phyloP scores from a whole-genome alignment of 2,329 filamentous ascomycete species.

The Alternaria postmessia region DNA sequence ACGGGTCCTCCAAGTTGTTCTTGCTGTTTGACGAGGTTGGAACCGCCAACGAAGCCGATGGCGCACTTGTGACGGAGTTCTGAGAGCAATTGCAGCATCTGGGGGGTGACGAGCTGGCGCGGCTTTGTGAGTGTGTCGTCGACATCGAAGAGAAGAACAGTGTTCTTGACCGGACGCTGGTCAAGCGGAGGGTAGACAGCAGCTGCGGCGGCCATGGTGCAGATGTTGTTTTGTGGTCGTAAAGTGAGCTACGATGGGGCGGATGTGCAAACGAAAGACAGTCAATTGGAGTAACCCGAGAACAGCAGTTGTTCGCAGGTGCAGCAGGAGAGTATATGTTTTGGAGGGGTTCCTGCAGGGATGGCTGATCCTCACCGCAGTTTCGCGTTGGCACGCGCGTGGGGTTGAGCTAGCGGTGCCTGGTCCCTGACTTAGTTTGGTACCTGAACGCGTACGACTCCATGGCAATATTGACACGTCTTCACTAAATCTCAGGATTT shows the following conservation, averaged over 20 bases:
- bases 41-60: constrained; percentile 92
- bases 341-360: constrained; percentile 33
- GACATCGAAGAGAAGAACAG: constrained; percentile 94
- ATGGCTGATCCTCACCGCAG: constrained; percentile 33
- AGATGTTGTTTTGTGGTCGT: not conserved
- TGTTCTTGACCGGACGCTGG: constrained; percentile 88
- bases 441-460: constrained; percentile 8
- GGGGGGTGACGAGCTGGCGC: constrained; percentile 76
- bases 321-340: constrained; percentile 24
- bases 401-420: constrained; percentile 25
- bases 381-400: constrained; percentile 21
- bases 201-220: constrained; percentile 51
- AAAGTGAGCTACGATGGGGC: not conserved
- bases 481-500: not conserved
- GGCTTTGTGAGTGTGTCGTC: constrained; percentile 90
- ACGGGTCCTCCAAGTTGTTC: constrained; percentile 82
- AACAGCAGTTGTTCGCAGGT: not conserved
- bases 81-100: constrained; percentile 83
- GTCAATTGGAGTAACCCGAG: not conserved
- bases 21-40: constrained; percentile 91
- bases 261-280: not conserved
- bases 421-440: constrained; percentile 14
- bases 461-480: not conserved
- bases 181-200: constrained; percentile 75
- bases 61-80: constrained; percentile 85